Evolutionary conservation across 2,329 filamentous ascomycete species (phyloP).

Genomic region (Fusarium irregulare): DNA sequence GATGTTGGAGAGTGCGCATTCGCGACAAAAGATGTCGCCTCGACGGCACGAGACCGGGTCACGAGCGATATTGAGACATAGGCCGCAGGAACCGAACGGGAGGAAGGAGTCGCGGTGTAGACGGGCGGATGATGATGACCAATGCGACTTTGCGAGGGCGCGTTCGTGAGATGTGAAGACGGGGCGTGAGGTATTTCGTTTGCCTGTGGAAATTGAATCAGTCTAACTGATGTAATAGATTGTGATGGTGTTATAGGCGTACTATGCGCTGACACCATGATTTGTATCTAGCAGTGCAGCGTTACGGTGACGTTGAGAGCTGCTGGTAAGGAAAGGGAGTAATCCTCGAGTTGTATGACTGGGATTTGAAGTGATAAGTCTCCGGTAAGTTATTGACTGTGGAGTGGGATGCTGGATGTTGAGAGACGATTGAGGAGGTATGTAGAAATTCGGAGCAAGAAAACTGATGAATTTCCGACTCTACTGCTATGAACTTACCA

Average conservation of each 20-base stretch:
- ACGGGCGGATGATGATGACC: conserved; percentile 85
- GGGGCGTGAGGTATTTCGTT: conserved; percentile 89
- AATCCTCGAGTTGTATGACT: neutral
- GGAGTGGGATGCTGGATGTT: neutral
- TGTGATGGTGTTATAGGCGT: conserved; percentile 39
- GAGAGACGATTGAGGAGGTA: neutral
- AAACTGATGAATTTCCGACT: neutral
- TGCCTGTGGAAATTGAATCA: conserved; percentile 60
- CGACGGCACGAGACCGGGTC: conserved; percentile 85
- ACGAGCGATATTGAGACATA: conserved; percentile 85
- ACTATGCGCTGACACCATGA: conserved; percentile 58
- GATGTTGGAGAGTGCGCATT: conserved; percentile 93
- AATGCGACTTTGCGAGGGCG: conserved; percentile 80
- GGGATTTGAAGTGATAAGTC: neutral
- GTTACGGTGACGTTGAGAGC: conserved; percentile 16
- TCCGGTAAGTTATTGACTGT: neutral
- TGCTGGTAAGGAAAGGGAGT: neutral
- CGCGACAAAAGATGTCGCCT: conserved; percentile 93
- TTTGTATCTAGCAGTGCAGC: neutral
- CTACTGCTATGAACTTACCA: neutral
- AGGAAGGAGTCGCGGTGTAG: conserved; percentile 92
- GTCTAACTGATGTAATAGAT: neutral
- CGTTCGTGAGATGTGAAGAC: conserved; percentile 97
- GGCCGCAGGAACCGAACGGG: conserved; percentile 86
- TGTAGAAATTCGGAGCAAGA: neutral